Base-by-base conservation (phyloP, 352 stramenopile species). In the Globisporangium mamillatum region DNA sequence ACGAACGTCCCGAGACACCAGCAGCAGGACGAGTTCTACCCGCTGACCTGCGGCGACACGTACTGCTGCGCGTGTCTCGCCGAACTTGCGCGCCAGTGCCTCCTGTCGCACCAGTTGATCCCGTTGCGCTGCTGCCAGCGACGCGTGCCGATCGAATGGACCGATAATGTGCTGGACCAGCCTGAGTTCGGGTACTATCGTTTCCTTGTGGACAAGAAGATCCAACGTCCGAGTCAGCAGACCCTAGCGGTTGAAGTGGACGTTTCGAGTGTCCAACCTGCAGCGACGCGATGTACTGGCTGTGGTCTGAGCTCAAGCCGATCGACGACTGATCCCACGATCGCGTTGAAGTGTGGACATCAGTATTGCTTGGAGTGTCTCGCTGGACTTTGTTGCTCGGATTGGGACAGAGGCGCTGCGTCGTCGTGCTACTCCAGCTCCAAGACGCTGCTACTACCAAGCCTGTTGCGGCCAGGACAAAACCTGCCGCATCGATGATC, bases 111-210 rank as follows among this genome's bases (percentile, higher is more conserved):
- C 44, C 4, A 61, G 4, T 41, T 71, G 55, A 60, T 78, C 3
- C 79, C 79, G 8, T 27, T 81, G 56, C 69, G 64, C 12, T 90
- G 81, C 64, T 90, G 81, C 50, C 57, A 67, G 34, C 73, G 60
- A 10, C 36, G 63, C 27, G 66, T 90, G 14, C 68, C 76, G 2
- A 7, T 66, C 48, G 71, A 80, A 20, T 74, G 71, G 53, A 41
- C 88, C 16, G 56, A 36, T 0, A 52, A 68, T 14, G 73, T 82
- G 32, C 36, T 88, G 20, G 71, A 75, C 20, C 50, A 69, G 14
- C 63, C 69, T n/a, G 79, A 88, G 71, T 32, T 77, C 3, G 62
- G 53, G 4, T 90, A 84, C 60, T 88, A 90, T 59, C 60, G 58
- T 32, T 81, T 71, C 29, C 60, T 88, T 32, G 12, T 78, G 27